These are phyloP conservation scores for Solanum clarkiae DNA, from an alignment of 257 asterid genomes.

Conservation along the genomic window DNA sequence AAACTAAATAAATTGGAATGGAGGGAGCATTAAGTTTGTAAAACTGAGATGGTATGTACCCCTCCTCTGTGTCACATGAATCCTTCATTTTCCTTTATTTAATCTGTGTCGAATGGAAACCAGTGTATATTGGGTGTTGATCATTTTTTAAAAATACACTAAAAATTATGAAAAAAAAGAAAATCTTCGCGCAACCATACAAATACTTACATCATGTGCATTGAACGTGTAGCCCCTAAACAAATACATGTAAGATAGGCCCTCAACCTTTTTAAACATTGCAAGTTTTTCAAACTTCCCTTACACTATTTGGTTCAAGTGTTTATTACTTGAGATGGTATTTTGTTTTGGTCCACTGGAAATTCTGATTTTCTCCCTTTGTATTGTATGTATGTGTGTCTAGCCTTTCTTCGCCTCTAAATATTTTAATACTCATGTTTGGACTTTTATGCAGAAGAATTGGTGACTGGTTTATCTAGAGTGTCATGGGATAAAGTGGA, in stretches of 20 bases:
- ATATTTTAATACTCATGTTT: background rate
- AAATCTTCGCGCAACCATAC: background rate
- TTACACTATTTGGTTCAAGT: background rate
- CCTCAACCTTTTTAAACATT: background rate
- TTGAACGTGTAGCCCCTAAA: background rate
- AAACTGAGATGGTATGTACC: background rate
- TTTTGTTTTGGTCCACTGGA: background rate
- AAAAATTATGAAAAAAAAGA: background rate
- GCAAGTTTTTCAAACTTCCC: background rate
- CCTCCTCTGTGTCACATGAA: background rate
- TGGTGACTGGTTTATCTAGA: conserved; percentile 64
- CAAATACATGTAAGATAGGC: background rate
- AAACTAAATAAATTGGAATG: background rate
- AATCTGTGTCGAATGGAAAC: background rate
- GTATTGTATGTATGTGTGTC: background rate
- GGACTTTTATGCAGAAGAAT: conserved; percentile 44
- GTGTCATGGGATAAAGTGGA: conserved; percentile 97
- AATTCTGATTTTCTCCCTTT: background rate
- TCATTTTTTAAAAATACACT: background rate
- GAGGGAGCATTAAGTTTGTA: background rate
- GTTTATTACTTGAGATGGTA: background rate
- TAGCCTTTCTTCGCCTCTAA: background rate
- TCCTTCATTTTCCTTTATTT: background rate
- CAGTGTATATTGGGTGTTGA: background rate
- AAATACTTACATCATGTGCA: background rate